These are phyloP conservation scores for Flaveria trinervia DNA, from an alignment of 129 eudicot genomes.

Conservation along the genomic window DNA sequence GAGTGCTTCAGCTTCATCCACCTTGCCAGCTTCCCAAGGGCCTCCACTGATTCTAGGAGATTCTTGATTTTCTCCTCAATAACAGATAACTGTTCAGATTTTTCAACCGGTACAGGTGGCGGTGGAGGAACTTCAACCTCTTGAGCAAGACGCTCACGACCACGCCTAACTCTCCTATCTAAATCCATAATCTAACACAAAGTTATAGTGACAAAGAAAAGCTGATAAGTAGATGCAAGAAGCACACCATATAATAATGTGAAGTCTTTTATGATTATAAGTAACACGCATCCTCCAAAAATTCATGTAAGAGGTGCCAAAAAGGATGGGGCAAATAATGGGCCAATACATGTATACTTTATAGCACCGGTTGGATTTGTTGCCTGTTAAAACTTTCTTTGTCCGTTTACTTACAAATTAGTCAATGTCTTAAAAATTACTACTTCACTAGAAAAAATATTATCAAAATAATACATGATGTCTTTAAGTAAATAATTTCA, in stretches of 20 bases:
- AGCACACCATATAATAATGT: conserved; percentile 4
- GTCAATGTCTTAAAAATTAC: not conserved
- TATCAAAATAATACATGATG: not conserved
- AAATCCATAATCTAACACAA: conserved; percentile 72
- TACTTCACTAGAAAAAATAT: not conserved
- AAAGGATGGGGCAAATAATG: not conserved
- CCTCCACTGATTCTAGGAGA: conserved; percentile 90
- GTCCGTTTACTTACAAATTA: not conserved
- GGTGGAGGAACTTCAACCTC: conserved; percentile 81
- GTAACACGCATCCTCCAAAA: not conserved
- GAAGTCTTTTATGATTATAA: conserved; percentile 10
- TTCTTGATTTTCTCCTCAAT: conserved; percentile 92
- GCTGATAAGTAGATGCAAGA: conserved; percentile 5
- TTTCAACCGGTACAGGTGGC: conserved; percentile 79
- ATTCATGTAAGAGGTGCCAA: not conserved
- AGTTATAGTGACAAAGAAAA: not conserved
- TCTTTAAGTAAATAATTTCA: not conserved
- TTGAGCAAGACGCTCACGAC: conserved; percentile 96
- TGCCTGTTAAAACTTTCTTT: not conserved
- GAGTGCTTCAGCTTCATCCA: conserved; percentile 99
- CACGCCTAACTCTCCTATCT: conserved; percentile 92
- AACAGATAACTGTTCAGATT: conserved; percentile 83
- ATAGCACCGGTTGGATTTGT: not conserved
- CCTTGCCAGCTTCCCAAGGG: conserved; percentile 99
- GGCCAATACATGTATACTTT: not conserved